Percentiles rank a stretch among this genome's conserved stretches.
Evolutionary conservation across 441 rosid species (phyloP).

Genomic region (Melastoma candidum): DNA sequence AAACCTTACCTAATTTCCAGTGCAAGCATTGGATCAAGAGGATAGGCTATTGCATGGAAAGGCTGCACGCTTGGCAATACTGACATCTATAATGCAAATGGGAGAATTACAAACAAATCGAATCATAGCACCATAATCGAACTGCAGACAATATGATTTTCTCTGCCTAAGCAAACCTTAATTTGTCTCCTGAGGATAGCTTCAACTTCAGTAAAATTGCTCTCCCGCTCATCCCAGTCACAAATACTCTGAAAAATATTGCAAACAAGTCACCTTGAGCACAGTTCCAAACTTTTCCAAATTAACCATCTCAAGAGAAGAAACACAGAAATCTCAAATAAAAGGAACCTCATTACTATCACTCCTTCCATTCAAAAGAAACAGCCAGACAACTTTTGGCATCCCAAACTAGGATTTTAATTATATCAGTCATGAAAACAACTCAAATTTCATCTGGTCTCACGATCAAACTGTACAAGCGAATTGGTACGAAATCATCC

Average conservation of each 20-base stretch:
- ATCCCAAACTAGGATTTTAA: no score
- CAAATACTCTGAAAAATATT: constrained; percentile 61
- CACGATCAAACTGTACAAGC: no score
- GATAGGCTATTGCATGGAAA: constrained; percentile 99
- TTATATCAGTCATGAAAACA: no score
- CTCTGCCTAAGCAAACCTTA: constrained; percentile 33
- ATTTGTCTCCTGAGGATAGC: constrained; percentile 84
- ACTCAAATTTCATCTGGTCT: no score
- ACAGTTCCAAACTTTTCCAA: no score
- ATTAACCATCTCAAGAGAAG: no score
- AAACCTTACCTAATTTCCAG: constrained; percentile 78
- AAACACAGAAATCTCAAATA: no score
- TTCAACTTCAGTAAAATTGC: constrained; percentile 85
- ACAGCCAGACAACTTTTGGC: no score
- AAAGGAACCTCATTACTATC: no score
- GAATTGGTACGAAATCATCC: no score
- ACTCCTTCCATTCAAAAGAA: no score
- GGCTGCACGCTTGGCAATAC: constrained; percentile 98
- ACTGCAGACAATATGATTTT: background rate
- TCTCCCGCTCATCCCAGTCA: constrained; percentile 94
- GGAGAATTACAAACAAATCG: background rate
- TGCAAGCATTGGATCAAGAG: constrained; percentile 89
- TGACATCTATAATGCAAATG: constrained; percentile 49
- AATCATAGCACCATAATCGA: background rate
- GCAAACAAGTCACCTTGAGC: background rate